Percentiles rank a stretch among this genome's conserved stretches.
These are phyloP conservation scores for Xylaria scruposa DNA, from an alignment of 495 filamentous ascomycete species.

Conservation along the genomic window DNA sequence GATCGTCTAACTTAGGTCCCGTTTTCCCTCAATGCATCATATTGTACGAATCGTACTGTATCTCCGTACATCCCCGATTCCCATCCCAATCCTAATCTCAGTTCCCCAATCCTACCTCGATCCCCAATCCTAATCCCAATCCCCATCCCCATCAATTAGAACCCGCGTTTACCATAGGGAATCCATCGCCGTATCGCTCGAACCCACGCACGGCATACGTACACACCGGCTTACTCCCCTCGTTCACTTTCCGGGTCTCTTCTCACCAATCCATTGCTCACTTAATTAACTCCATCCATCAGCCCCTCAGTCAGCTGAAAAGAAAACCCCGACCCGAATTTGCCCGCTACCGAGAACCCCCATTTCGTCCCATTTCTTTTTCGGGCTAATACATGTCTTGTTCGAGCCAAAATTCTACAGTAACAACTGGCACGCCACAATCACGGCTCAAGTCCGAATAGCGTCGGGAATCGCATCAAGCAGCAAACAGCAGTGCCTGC, in stretches of 20 bases:
- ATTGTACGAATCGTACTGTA: neutral
- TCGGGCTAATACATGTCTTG: conserved; percentile 13
- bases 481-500: neutral
- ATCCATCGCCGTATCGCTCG: neutral
- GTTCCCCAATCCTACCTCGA: neutral
- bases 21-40: neutral
- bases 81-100: no score
- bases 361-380: conserved; percentile 13
- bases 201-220: neutral
- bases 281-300: neutral
- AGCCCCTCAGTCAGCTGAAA: conserved; percentile 23
- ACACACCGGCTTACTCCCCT: conserved; percentile 15
- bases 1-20: no score
- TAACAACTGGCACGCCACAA: neutral
- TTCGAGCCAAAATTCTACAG: neutral
- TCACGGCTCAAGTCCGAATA: neutral
- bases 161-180: neutral
- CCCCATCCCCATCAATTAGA: conserved; percentile 2
- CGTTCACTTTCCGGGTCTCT: conserved; percentile 3
- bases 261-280: neutral
- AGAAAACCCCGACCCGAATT: conserved; percentile 16
- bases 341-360: neutral
- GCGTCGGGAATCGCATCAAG: conserved; percentile 4
- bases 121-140: neutral
- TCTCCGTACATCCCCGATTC: neutral